These are phyloP conservation scores for Boletus sp. DNA, from an alignment of 1,284 basidiomycete genomes.

Conservation along the genomic window DNA sequence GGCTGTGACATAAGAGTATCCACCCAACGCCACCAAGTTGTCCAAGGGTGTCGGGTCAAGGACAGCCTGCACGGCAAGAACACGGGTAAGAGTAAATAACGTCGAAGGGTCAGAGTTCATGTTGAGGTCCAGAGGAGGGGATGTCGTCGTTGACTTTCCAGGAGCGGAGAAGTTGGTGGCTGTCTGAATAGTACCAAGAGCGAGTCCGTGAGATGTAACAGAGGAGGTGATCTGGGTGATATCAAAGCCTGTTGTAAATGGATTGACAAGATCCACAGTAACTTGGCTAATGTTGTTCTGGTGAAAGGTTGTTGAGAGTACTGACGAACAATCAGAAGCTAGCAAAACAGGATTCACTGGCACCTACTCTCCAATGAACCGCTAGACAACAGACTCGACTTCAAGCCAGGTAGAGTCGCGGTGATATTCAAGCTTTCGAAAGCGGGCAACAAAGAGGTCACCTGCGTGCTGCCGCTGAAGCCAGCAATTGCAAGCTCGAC, in stretches of 20 bases:
- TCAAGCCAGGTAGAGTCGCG: constrained; percentile 62
- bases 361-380: constrained; percentile 54
- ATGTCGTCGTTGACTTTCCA: constrained; percentile 57
- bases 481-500: constrained; percentile 55
- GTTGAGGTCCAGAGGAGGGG: constrained; percentile 59
- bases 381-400: constrained; percentile 53
- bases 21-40: constrained; percentile 68
- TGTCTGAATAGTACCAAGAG: constrained; percentile 63
- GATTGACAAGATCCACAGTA: constrained; percentile 64
- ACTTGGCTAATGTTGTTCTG: constrained; percentile 67
- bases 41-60: constrained; percentile 64
- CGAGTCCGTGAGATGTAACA: constrained; percentile 63
- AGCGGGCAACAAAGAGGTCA: constrained; percentile 60
- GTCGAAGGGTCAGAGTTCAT: constrained; percentile 74
- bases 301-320: constrained; percentile 65
- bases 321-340: constrained; percentile 32
- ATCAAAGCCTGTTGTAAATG: constrained; percentile 61
- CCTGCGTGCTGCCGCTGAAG: constrained; percentile 59
- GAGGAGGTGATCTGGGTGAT: constrained; percentile 66
- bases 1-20: constrained; percentile 56
- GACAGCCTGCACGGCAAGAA: constrained; percentile 64
- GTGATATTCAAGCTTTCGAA: constrained; percentile 63
- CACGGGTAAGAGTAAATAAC: constrained; percentile 70
- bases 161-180: constrained; percentile 52
- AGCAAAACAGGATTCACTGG: neutral